Evolutionary conservation across 75 land plant genomes (phyloP).

Genomic region (Sequoiadendron giganteum): DNA sequence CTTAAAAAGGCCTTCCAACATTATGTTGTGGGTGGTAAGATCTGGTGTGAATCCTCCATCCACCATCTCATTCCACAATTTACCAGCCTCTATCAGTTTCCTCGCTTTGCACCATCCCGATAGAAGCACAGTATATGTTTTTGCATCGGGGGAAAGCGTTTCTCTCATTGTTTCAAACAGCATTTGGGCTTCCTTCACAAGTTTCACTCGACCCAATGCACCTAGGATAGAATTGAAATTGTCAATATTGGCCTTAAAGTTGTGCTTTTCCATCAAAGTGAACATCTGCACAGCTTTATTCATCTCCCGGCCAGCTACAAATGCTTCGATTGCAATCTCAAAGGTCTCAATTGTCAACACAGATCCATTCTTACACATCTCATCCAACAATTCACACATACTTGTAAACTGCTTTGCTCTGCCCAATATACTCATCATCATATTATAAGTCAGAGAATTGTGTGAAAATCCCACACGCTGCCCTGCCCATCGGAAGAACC

Average conservation of each 20-base stretch:
- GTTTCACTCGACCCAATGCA: slow-evolving; percentile 47
- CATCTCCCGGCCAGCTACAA: slow-evolving; percentile 57
- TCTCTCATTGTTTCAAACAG: slow-evolving; percentile 51
- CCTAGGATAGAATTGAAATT: slow-evolving; percentile 45
- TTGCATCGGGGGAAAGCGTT: slow-evolving; percentile 38
- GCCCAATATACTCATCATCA: slow-evolving; percentile 56
- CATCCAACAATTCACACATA: slow-evolving; percentile 49
- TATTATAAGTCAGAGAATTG: slow-evolving; percentile 41
- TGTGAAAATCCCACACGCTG: slow-evolving; percentile 39
- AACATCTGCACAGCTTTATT: slow-evolving; percentile 56
- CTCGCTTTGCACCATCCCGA: slow-evolving; percentile 60
- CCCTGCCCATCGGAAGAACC: slow-evolving; percentile 70
- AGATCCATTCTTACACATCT: slow-evolving; percentile 50
- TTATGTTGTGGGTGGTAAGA: slow-evolving; percentile 46
- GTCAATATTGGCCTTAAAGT: slow-evolving; percentile 31
- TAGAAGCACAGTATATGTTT: slow-evolving; percentile 51
- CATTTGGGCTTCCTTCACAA: slow-evolving; percentile 53
- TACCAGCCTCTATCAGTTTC: slow-evolving; percentile 59
- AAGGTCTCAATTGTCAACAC: slow-evolving; percentile 47
- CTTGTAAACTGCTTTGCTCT: slow-evolving; percentile 65
- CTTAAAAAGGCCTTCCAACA: slow-evolving; percentile 59
- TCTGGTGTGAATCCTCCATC: slow-evolving; percentile 61
- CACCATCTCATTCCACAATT: slow-evolving; percentile 70
- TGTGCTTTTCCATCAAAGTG: slow-evolving; percentile 55
- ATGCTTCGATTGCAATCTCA: slow-evolving; percentile 45